These are phyloP conservation scores for Ogataea paradorogensis DNA, from an alignment of 805 yeast species.

Conservation along the genomic window DNA sequence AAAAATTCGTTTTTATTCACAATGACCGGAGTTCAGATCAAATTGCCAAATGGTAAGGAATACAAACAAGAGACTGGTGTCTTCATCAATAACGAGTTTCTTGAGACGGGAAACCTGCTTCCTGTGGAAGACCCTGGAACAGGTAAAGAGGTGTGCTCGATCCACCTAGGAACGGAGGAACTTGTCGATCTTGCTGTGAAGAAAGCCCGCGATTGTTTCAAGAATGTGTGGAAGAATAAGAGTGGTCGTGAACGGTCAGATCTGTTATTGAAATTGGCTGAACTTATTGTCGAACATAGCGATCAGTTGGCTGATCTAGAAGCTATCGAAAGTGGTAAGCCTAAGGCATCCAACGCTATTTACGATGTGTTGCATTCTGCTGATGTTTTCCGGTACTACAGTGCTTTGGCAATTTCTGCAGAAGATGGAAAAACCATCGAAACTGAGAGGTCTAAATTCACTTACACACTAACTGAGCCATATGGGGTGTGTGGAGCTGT, in stretches of 20 bases:
- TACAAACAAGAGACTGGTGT: slow-evolving; percentile 77
- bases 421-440: slow-evolving; percentile 59
- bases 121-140: slow-evolving; percentile 56
- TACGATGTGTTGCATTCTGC: slow-evolving; percentile 59
- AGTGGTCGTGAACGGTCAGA: slow-evolving; percentile 48
- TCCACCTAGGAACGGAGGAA: slow-evolving; percentile 48
- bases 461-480: slow-evolving; percentile 65
- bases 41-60: slow-evolving; percentile 50
- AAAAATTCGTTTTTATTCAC: neutral
- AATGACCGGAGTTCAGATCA: slow-evolving; percentile 19
- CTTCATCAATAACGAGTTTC: slow-evolving; percentile 84
- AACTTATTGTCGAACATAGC: slow-evolving; percentile 45
- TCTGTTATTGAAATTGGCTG: slow-evolving; percentile 46
- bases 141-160: slow-evolving; percentile 48
- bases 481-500: slow-evolving; percentile 69
- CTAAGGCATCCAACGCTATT: slow-evolving; percentile 48
- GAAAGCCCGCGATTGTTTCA: slow-evolving; percentile 51
- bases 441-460: slow-evolving; percentile 52
- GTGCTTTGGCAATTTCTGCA: slow-evolving; percentile 74
- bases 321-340: slow-evolving; percentile 60
- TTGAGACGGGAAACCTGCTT: slow-evolving; percentile 47
- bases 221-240: slow-evolving; percentile 43
- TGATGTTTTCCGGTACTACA: slow-evolving; percentile 58
- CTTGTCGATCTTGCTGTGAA: slow-evolving; percentile 55
- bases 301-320: slow-evolving; percentile 55